phyloP scores from a whole-genome alignment of 345 rosid genomes.

The Balakata baccata region DNA sequence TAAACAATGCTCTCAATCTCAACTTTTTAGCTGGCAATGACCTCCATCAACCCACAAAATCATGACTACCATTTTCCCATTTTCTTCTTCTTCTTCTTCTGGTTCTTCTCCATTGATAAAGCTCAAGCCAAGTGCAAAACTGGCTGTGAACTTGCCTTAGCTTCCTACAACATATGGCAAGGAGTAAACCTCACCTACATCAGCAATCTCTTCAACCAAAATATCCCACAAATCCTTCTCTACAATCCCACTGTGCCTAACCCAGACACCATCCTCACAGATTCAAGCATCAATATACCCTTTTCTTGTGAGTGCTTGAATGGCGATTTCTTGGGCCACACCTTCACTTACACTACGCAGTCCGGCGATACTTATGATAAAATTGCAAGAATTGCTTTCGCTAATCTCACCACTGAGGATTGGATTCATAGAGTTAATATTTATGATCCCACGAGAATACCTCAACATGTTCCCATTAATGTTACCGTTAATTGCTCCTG shows the following conservation, averaged over 20 bases:
- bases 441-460: conserved; percentile 30
- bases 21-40: background rate
- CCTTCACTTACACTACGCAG: conserved; percentile 34
- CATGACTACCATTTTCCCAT: conserved; percentile 3
- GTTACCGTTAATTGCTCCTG: conserved; percentile 54
- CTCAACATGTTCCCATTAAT: conserved; percentile 26
- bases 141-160: conserved; percentile 43
- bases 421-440: conserved; percentile 42
- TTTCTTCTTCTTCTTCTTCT: background rate
- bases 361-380: conserved; percentile 29
- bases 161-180: conserved; percentile 39
- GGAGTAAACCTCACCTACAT: conserved; percentile 44
- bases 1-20: background rate
- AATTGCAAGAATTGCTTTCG: conserved; percentile 27
- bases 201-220: conserved; percentile 25
- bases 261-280: conserved; percentile 17
- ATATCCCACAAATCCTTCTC: conserved; percentile 25
- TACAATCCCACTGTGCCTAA: conserved; percentile 34
- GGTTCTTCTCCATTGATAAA: conserved; percentile 6
- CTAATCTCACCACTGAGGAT: conserved; percentile 41
- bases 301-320: conserved; percentile 49
- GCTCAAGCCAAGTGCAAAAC: conserved; percentile 35
- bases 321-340: conserved; percentile 47
- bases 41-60: background rate
- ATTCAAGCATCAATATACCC: conserved; percentile 36